Percentiles rank a stretch among this genome's conserved stretches.
These are phyloP conservation scores for Pseudocercospora crystallina DNA, from an alignment of 2,329 filamentous ascomycete genomes.

Conservation along the genomic window DNA sequence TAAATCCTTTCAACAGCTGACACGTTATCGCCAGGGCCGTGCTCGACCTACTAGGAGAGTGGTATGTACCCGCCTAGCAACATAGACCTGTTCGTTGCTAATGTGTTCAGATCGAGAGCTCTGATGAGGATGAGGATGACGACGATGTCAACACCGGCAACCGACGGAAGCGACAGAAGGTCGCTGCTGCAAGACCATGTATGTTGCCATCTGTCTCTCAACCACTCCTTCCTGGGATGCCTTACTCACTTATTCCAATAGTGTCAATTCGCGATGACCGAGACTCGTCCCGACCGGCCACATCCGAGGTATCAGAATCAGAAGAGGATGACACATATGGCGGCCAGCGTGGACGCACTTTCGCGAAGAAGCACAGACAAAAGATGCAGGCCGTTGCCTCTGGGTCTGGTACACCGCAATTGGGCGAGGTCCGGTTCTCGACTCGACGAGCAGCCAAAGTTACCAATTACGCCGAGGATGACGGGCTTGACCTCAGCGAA, in stretches of 20 bases:
- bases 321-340: slow-evolving; percentile 67
- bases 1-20: slow-evolving; percentile 33
- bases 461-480: slow-evolving; percentile 68
- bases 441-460: slow-evolving; percentile 78
- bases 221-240: background rate
- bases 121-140: slow-evolving; percentile 65
- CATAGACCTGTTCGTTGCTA: slow-evolving; percentile 17
- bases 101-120: slow-evolving; percentile 55
- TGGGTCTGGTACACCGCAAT: slow-evolving; percentile 60
- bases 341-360: slow-evolving; percentile 65
- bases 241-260: slow-evolving; percentile 14
- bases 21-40: slow-evolving; percentile 48
- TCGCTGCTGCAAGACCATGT: slow-evolving; percentile 64
- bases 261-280: slow-evolving; percentile 29
- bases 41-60: slow-evolving; percentile 63
- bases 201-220: slow-evolving; percentile 34
- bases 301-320: slow-evolving; percentile 62
- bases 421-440: slow-evolving; percentile 86
- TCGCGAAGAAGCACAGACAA: slow-evolving; percentile 72
- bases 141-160: slow-evolving; percentile 67
- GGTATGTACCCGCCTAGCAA: slow-evolving; percentile 42
- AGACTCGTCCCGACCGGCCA: slow-evolving; percentile 33
- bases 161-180: slow-evolving; percentile 65
- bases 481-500: slow-evolving; percentile 58
- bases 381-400: slow-evolving; percentile 62